phyloP scores from a whole-genome alignment of 2,329 filamentous ascomycete genomes.

The Aspergillus pseudotamarii region DNA sequence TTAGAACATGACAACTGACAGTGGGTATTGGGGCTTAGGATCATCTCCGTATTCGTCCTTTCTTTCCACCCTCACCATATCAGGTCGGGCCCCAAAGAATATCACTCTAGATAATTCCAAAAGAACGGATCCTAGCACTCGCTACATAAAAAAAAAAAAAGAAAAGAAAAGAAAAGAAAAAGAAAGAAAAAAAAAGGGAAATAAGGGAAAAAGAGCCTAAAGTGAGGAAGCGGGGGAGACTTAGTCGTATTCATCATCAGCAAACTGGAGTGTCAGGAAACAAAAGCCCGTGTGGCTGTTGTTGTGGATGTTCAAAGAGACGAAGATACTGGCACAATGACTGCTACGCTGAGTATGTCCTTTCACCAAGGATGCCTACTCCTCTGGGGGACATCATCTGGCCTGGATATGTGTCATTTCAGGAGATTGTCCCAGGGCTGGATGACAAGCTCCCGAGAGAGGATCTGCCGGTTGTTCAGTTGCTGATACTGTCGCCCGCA shows the following conservation, averaged over 20 bases:
- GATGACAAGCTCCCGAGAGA: conserved; percentile 15
- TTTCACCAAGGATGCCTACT: conserved; percentile 22
- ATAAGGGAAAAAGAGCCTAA: conserved; percentile 15
- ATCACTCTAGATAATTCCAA: conserved; percentile 4
- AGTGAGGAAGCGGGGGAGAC: conserved; percentile 14
- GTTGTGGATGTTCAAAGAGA: conserved; percentile 31
- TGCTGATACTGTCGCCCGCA: conserved; percentile 45
- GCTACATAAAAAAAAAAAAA: not conserved
- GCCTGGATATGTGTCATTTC: conserved; percentile 17
- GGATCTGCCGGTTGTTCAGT: conserved; percentile 33
- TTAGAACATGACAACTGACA: conserved; percentile 19
- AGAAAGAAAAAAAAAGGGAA: conserved; percentile 7
- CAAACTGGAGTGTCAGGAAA: conserved; percentile 8
- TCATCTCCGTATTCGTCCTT: conserved; percentile 10
- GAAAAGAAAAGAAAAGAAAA: conserved; percentile 10
- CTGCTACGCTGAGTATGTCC: conserved; percentile 49
- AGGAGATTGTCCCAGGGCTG: conserved; percentile 15
- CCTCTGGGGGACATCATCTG: conserved; percentile 21
- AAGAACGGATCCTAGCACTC: not conserved
- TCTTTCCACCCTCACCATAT: conserved; percentile 5
- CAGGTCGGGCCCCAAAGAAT: conserved; percentile 4
- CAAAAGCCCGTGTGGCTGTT: conserved; percentile 27
- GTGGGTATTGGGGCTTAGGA: conserved; percentile 12
- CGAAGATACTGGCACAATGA: conserved; percentile 40
- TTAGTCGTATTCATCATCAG: not conserved